Evolutionary conservation across 2,329 filamentous ascomycete genomes (phyloP).

Genomic region (Curvularia sp.): DNA sequence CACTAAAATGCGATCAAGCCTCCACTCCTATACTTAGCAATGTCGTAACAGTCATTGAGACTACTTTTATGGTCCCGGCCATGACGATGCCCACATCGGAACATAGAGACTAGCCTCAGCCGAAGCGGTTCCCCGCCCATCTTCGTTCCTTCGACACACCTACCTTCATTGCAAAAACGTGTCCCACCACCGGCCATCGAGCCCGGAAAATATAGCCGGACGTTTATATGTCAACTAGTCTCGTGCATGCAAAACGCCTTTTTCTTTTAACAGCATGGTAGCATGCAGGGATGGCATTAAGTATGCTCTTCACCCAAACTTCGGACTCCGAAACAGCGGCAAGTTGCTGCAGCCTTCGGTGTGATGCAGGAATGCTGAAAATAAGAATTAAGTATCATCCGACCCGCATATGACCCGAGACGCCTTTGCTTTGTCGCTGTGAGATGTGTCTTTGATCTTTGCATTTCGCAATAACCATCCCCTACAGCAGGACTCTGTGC

Average conservation of each 20-base stretch:
- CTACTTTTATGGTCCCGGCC: neutral
- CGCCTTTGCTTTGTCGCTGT: neutral
- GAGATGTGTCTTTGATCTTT: neutral
- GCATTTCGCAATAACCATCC: neutral
- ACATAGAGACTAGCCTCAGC: neutral
- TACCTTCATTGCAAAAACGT: conserved; percentile 3
- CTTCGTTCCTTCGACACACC: neutral
- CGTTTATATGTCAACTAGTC: neutral
- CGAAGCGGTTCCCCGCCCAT: conserved; percentile 16
- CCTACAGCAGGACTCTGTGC: neutral
- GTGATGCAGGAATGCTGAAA: no score
- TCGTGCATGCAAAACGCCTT: neutral
- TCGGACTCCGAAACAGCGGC: neutral
- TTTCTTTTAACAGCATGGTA: neutral
- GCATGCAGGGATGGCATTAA: neutral
- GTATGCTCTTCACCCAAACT: neutral
- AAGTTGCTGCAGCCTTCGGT: neutral
- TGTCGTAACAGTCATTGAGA: neutral
- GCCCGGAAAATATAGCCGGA: neutral
- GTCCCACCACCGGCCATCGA: neutral
- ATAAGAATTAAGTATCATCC: neutral
- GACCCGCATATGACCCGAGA: neutral
- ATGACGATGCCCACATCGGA: neutral
- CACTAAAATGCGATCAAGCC: neutral
- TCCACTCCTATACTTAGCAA: neutral